These are phyloP conservation scores for Yamadazyma sp. DNA, from an alignment of 1,139 yeast species.

Conservation along the genomic window DNA sequence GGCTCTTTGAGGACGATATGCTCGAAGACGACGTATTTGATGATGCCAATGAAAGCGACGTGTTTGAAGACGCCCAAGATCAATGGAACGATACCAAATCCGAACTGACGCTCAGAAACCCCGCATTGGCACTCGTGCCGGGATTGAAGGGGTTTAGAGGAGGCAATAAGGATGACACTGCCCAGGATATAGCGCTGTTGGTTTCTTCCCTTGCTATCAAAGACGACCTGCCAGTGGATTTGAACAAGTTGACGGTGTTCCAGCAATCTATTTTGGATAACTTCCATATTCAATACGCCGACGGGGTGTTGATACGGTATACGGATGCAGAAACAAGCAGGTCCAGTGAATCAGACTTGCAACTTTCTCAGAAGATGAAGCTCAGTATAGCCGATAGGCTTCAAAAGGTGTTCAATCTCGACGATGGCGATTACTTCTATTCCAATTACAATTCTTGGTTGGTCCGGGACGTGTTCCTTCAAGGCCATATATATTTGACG, in stretches of 20 bases:
- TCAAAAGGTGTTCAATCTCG: conserved; percentile 38
- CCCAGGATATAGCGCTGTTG: conserved; percentile 1
- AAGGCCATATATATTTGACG: conserved; percentile 82
- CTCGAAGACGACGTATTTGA: neutral
- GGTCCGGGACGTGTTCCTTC: conserved; percentile 75
- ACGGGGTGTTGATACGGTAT: conserved; percentile 21
- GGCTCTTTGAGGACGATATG: neutral
- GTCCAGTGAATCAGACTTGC: neutral
- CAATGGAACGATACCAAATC: conserved; percentile 7
- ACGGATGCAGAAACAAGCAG: conserved; percentile 10
- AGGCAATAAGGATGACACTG: too few relatives aligned
- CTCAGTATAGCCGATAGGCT: conserved; percentile 38
- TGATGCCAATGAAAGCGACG: conserved; percentile 1
- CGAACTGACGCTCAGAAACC: conserved; percentile 4
- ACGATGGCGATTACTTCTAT: conserved; percentile 50
- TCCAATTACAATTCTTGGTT: conserved; percentile 77
- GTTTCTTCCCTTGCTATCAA: conserved; percentile 4
- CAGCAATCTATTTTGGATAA: conserved; percentile 38
- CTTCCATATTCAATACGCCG: conserved; percentile 25
- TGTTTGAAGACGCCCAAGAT: conserved; percentile 13
- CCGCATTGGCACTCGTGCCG: too few relatives aligned
- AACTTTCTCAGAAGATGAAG: conserved; percentile 20
- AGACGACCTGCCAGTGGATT: conserved; percentile 7
- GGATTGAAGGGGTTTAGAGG: too few relatives aligned
- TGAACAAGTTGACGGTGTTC: conserved; percentile 22